Evolutionary conservation across 768 basidiomycete genomes (phyloP).

Genomic region (Tulasnella sp.): DNA sequence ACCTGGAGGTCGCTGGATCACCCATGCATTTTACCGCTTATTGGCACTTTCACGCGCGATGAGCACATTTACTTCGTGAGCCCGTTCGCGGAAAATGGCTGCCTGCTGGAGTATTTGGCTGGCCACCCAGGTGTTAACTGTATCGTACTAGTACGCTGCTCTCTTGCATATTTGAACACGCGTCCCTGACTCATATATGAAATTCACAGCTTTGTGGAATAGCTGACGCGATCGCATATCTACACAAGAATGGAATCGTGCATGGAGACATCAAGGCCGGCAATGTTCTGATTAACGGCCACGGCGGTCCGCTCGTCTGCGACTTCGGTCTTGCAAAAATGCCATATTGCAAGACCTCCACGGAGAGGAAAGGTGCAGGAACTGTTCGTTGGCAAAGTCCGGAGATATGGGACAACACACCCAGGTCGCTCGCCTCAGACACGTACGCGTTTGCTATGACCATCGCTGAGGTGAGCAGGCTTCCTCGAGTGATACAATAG

Average conservation of each 20-base stretch:
- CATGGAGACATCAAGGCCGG: conserved; percentile 7
- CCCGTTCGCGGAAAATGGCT: background rate
- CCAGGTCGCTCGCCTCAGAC: background rate
- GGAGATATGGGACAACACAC: background rate
- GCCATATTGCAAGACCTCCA: background rate
- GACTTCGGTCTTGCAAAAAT: conserved; percentile 9
- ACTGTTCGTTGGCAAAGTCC: conserved; percentile 3
- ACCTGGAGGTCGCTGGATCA: background rate
- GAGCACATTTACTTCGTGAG: background rate
- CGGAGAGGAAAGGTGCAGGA: background rate
- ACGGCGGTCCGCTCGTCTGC: background rate
- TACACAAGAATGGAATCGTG: background rate
- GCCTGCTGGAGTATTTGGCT: background rate
- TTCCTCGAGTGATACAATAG: too few species aligned
- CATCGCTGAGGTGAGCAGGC: background rate
- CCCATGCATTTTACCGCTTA: background rate
- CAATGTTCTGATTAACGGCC: background rate
- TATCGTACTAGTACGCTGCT: background rate
- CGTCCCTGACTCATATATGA: background rate
- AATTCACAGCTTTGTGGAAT: background rate
- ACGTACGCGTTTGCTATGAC: conserved; percentile 8
- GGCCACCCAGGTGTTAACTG: background rate
- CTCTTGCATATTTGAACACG: background rate
- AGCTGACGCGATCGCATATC: background rate
- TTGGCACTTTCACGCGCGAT: background rate